Conservation (phyloP, 768 basidiomycete species). For the Lactifluus rugatus region DNA sequence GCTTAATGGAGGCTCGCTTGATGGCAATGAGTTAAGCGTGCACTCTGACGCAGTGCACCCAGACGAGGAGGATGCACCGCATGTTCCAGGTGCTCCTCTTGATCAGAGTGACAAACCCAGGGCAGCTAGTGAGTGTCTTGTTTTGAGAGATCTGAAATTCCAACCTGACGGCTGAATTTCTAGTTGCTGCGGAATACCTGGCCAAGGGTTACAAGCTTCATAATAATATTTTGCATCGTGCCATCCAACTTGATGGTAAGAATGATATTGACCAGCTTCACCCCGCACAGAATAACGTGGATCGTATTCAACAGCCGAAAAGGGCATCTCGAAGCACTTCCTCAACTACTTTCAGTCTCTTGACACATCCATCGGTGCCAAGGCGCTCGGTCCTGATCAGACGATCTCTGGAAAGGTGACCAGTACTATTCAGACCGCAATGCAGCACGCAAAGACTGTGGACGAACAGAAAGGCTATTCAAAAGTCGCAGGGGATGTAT, state of each 20-base stretch:
- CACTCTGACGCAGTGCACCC: slow-evolving; percentile 54
- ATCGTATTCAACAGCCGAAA: slow-evolving; percentile 39
- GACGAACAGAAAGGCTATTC: slow-evolving; percentile 76
- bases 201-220: slow-evolving; percentile 80
- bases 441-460: slow-evolving; percentile 58
- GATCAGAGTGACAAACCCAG: slow-evolving; percentile 89
- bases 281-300: neutral
- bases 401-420: slow-evolving; percentile 71
- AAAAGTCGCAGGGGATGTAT: slow-evolving; percentile 59
- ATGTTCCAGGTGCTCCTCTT: slow-evolving; percentile 34
- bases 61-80: slow-evolving; percentile 39
- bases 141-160: neutral
- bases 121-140: slow-evolving; percentile 55
- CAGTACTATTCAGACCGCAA: slow-evolving; percentile 50
- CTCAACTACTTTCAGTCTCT: slow-evolving; percentile 64
- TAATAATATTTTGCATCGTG: slow-evolving; percentile 66
- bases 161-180: neutral
- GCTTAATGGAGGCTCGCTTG: slow-evolving; percentile 71
- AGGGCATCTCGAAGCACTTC: slow-evolving; percentile 85
- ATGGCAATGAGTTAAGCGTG: slow-evolving; percentile 59
- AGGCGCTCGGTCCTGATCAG: slow-evolving; percentile 68
- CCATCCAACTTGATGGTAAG: slow-evolving; percentile 72
- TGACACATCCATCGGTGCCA: slow-evolving; percentile 60
- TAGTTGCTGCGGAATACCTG: slow-evolving; percentile 89
- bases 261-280: neutral